Conservation (phyloP, 139 green algal genomes). For the Penium margaritaceum region DNA sequence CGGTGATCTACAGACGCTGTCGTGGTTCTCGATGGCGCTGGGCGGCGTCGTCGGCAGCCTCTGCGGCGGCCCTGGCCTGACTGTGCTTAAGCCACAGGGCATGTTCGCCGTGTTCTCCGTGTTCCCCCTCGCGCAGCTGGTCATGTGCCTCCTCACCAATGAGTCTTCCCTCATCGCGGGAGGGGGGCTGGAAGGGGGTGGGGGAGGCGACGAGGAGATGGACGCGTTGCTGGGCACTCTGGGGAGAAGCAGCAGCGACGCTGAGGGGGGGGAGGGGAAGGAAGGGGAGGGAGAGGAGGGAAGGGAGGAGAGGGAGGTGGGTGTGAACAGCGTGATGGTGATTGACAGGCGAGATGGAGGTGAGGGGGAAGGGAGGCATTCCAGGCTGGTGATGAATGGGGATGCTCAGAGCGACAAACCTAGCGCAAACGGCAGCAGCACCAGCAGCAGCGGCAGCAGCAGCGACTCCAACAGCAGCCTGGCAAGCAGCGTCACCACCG, state of each 20-base stretch:
- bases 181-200: background rate
- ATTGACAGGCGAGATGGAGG: background rate
- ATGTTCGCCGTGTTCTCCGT: slow-evolving; percentile 25
- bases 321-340: no score
- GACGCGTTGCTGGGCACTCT: no score
- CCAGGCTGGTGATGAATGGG: background rate
- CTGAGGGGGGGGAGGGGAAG: background rate
- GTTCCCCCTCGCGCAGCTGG: slow-evolving; percentile 17
- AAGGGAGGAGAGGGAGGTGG: background rate
- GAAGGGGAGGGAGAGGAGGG: background rate
- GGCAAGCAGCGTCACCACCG: no score
- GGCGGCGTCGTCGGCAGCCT: slow-evolving; percentile 20
- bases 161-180: background rate
- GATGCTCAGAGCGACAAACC: background rate
- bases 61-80: slow-evolving; percentile 13
- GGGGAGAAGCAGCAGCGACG: no score
- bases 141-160: background rate
- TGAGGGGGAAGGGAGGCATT: background rate
- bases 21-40: slow-evolving; percentile 29
- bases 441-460: background rate
- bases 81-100: slow-evolving; percentile 14
- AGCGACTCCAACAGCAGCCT: background rate
- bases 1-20: slow-evolving; percentile 35
- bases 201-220: background rate
- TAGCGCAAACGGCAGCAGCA: background rate